Percentiles rank a stretch among this genome's conserved stretches.
These are phyloP conservation scores for Chytriomyces sp. DNA, from an alignment of 192 early-diverging fungal genomes.

Conservation along the genomic window DNA sequence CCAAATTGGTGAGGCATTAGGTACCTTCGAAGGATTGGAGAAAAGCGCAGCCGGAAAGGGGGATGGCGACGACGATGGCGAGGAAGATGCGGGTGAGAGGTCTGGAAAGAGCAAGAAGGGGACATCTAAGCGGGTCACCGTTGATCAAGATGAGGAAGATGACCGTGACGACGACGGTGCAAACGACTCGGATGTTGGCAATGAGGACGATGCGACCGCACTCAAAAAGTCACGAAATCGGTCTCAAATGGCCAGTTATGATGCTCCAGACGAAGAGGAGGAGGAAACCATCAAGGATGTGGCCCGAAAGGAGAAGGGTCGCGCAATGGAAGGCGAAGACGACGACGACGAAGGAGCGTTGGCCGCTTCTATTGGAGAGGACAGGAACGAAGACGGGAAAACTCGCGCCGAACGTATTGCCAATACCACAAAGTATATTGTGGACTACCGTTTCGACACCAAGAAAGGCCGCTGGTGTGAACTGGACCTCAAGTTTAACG, in stretches of 20 bases:
- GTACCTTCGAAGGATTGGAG: constrained; percentile 34
- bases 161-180: constrained; percentile 66
- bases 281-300: constrained; percentile 42
- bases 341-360: constrained; percentile 52
- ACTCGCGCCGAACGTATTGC: constrained; percentile 62
- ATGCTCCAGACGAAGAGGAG: constrained; percentile 87
- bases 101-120: constrained; percentile 33
- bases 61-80: constrained; percentile 44
- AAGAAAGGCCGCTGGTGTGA: constrained; percentile 74
- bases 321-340: constrained; percentile 36
- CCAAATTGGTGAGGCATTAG: constrained; percentile 43
- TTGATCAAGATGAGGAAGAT: constrained; percentile 50
- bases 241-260: constrained; percentile 73
- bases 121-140: neutral
- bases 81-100: constrained; percentile 33
- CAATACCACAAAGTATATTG: constrained; percentile 62
- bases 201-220: constrained; percentile 74
- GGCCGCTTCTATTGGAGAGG: constrained; percentile 43
- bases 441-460: constrained; percentile 72
- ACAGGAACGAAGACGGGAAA: constrained; percentile 33
- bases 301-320: constrained; percentile 25
- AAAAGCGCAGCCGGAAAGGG: constrained; percentile 14
- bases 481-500: constrained; percentile 83
- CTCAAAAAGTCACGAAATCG: constrained; percentile 62
- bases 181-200: constrained; percentile 61